phyloP scores from a whole-genome alignment of 2,329 filamentous ascomycete species.

The Penicillium sp. region DNA sequence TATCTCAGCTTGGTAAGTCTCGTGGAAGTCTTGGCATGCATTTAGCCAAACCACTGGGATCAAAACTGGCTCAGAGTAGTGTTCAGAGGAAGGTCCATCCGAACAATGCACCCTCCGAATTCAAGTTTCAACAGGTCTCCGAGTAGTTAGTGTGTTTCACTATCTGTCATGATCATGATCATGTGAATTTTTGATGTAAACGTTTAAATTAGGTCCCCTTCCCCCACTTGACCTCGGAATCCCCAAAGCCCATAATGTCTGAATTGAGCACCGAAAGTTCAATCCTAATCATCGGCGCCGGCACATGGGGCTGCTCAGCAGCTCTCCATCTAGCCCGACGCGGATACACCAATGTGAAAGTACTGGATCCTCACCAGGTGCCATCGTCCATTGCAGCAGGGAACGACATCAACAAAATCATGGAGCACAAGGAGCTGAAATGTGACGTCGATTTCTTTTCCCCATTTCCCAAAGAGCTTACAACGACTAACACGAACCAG shows the following conservation, averaged over 20 bases:
- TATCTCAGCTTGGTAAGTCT: not conserved
- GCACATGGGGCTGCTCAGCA: constrained; percentile 53
- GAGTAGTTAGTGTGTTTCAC: no score
- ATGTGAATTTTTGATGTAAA: not conserved
- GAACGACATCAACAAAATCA: constrained; percentile 53
- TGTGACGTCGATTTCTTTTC: constrained; percentile 20
- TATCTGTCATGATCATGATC: not conserved
- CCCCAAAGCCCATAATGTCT: not conserved
- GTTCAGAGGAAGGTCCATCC: no score
- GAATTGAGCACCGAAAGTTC: constrained; percentile 11
- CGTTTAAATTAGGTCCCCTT: not conserved
- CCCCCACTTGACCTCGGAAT: not conserved
- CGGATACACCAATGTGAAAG: constrained; percentile 49
- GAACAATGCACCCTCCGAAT: no score
- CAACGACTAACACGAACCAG: constrained; percentile 4
- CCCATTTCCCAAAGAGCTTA: not conserved
- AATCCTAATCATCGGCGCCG: constrained; percentile 48
- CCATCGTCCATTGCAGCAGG: constrained; percentile 49
- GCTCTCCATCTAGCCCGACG: constrained; percentile 51
- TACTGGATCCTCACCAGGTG: constrained; percentile 48
- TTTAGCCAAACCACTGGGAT: not conserved
- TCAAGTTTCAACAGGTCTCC: no score
- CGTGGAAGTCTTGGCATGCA: not conserved
- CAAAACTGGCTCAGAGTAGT: not conserved
- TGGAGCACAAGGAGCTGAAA: constrained; percentile 37